phyloP scores from a whole-genome alignment of 345 rosid species.

The Ceriops tagal region DNA sequence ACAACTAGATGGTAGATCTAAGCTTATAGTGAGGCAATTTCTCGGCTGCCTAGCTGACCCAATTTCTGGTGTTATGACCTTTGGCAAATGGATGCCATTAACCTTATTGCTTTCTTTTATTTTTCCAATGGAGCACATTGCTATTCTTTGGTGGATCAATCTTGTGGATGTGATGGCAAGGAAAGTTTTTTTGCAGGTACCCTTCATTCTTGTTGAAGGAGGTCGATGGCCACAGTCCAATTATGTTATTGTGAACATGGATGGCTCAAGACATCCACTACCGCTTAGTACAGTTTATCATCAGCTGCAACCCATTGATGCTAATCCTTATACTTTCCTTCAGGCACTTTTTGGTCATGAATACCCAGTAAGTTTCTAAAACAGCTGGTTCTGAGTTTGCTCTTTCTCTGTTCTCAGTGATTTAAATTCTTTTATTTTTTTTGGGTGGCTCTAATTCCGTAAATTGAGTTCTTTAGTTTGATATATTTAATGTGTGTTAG shows the following conservation, averaged over 20 bases:
- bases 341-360: conserved; percentile 77
- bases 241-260: conserved; percentile 66
- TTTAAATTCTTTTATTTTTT: background rate
- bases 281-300: conserved; percentile 84
- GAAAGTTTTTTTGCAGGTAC: conserved; percentile 50
- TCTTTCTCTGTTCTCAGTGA: background rate
- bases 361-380: conserved; percentile 55
- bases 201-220: conserved; percentile 67
- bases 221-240: conserved; percentile 41
- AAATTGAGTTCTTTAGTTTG: conserved; percentile 1
- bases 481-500: background rate
- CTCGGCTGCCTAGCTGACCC: too few relatives aligned
- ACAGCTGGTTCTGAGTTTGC: background rate
- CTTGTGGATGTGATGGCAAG: conserved; percentile 7
- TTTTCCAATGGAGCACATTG: background rate
- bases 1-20: too few relatives aligned
- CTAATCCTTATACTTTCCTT: conserved; percentile 76
- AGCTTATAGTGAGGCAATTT: too few relatives aligned
- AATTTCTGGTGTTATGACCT: too few relatives aligned
- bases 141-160: background rate
- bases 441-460: background rate
- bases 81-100: background rate
- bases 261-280: conserved; percentile 64
- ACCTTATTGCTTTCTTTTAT: background rate
- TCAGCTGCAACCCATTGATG: conserved; percentile 63